A percentile compares a stretch with the other conserved stretches of the same genome.
phyloP scores from a whole-genome alignment of 805 yeast genomes.

The Candida ulmi region DNA sequence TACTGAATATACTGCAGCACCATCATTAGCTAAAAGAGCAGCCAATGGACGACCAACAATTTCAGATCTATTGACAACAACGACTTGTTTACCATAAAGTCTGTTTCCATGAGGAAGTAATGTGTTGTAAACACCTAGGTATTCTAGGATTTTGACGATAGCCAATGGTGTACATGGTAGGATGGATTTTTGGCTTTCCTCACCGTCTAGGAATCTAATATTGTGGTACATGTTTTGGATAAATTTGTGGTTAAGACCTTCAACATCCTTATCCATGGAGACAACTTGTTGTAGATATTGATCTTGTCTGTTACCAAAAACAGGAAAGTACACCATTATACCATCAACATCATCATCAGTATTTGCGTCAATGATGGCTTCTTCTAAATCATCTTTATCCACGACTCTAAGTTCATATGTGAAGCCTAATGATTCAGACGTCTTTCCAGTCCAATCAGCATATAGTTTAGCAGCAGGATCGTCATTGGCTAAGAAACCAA shows the following conservation, averaged over 20 bases:
- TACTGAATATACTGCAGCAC: constrained; percentile 91
- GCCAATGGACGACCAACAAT: constrained; percentile 97
- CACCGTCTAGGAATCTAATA: constrained; percentile 72
- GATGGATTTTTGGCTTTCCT: constrained; percentile 67
- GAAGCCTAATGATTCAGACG: constrained; percentile 83
- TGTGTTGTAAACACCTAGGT: constrained; percentile 79
- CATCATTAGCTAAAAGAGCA: constrained; percentile 93
- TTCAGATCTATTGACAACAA: constrained; percentile 90
- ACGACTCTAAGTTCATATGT: constrained; percentile 68
- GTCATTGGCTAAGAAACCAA: constrained; percentile 85
- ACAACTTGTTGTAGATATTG: constrained; percentile 93
- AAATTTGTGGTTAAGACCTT: constrained; percentile 86
- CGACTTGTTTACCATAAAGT: constrained; percentile 85
- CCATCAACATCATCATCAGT: constrained; percentile 74
- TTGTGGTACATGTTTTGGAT: constrained; percentile 95
- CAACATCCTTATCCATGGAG: constrained; percentile 89
- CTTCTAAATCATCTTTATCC: constrained; percentile 80
- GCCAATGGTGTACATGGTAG: constrained; percentile 97
- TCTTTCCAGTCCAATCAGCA: constrained; percentile 93
- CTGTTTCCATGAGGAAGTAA: constrained; percentile 85
- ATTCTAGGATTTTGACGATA: constrained; percentile 87
- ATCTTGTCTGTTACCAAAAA: constrained; percentile 91
- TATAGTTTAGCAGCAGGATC: constrained; percentile 96
- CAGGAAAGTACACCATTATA: constrained; percentile 96
- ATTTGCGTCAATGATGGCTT: constrained; percentile 77